These are phyloP conservation scores for Boletus barrowsii DNA, from an alignment of 768 basidiomycete genomes.

Conservation along the genomic window DNA sequence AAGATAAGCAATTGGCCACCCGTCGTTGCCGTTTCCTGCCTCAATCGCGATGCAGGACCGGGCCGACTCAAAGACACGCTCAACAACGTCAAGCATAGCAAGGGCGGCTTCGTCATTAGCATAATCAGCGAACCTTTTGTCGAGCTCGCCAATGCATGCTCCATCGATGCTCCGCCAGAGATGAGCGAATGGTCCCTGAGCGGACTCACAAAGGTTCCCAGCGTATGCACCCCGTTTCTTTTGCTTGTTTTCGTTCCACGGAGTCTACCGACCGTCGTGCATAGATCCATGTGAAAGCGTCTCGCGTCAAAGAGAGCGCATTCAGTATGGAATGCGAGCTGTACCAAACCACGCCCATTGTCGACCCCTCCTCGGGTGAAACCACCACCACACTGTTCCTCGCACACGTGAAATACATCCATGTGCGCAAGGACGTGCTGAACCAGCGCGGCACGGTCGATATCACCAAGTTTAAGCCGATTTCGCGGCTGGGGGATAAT, in stretches of 20 bases:
- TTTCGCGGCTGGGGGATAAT: slow-evolving; percentile 38
- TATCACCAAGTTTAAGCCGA: slow-evolving; percentile 31
- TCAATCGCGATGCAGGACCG: slow-evolving; percentile 1
- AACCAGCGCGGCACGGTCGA: slow-evolving; percentile 36
- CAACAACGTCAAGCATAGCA: slow-evolving; percentile 40
- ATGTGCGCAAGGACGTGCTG: slow-evolving; percentile 41
- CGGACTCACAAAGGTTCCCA: slow-evolving; percentile 22
- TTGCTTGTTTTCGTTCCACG: too few species aligned
- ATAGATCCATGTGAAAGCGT: slow-evolving; percentile 36
- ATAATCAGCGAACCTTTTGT: slow-evolving; percentile 52
- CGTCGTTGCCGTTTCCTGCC: slow-evolving; percentile 38
- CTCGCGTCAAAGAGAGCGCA: slow-evolving; percentile 43
- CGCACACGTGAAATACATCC: slow-evolving; percentile 39
- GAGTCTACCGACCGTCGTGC: neutral
- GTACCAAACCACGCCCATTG: slow-evolving; percentile 33
- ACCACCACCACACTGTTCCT: slow-evolving; percentile 34
- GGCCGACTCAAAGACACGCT: slow-evolving; percentile 40
- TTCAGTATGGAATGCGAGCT: slow-evolving; percentile 48
- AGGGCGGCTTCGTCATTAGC: slow-evolving; percentile 46
- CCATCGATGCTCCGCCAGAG: slow-evolving; percentile 36
- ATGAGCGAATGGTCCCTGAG: slow-evolving; percentile 41
- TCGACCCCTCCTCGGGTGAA: slow-evolving; percentile 26
- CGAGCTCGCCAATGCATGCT: slow-evolving; percentile 37
- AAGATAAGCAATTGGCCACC: slow-evolving; percentile 25
- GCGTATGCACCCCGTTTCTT: neutral